Conservation (phyloP, 768 basidiomycete genomes). For the Lyophyllum decastes region DNA sequence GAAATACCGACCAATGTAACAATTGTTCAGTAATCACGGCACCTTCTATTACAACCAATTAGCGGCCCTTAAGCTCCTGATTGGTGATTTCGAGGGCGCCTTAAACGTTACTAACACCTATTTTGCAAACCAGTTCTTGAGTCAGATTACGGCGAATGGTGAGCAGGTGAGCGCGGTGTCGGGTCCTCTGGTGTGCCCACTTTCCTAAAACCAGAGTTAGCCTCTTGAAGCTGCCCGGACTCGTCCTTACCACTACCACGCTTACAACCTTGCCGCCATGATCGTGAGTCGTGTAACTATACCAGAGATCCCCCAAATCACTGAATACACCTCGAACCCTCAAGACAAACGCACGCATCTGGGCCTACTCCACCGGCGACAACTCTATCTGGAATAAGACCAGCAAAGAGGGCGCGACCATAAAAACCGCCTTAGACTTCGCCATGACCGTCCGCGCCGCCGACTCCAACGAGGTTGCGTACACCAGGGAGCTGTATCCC, state of each 20-base stretch:
- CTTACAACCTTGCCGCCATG: conserved; percentile 70
- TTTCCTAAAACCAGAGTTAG: conserved; percentile 28
- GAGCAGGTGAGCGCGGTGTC: conserved; percentile 46
- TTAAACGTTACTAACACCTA: conserved; percentile 45
- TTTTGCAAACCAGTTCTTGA: conserved; percentile 49
- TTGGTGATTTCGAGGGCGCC: conserved; percentile 52
- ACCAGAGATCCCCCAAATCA: not conserved
- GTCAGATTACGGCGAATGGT: conserved; percentile 56
- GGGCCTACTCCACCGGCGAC: conserved; percentile 40
- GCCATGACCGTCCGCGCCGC: conserved; percentile 47
- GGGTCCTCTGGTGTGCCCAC: not conserved
- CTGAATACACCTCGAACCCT: not conserved
- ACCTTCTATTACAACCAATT: conserved; percentile 65
- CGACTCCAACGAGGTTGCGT: conserved; percentile 30
- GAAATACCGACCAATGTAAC: not conserved
- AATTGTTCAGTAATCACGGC: conserved; percentile 57
- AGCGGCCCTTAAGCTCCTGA: conserved; percentile 54
- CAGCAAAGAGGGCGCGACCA: conserved; percentile 51
- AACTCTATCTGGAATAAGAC: conserved; percentile 51
- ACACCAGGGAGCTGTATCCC: conserved; percentile 54
- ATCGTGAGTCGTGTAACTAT: conserved; percentile 42
- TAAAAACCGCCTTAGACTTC: conserved; percentile 60
- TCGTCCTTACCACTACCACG: conserved; percentile 65
- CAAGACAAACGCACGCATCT: conserved; percentile 60
- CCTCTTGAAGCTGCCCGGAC: conserved; percentile 63